Base-by-base conservation (phyloP, 352 stramenopile species). In the Phytopythium sindhum region DNA sequence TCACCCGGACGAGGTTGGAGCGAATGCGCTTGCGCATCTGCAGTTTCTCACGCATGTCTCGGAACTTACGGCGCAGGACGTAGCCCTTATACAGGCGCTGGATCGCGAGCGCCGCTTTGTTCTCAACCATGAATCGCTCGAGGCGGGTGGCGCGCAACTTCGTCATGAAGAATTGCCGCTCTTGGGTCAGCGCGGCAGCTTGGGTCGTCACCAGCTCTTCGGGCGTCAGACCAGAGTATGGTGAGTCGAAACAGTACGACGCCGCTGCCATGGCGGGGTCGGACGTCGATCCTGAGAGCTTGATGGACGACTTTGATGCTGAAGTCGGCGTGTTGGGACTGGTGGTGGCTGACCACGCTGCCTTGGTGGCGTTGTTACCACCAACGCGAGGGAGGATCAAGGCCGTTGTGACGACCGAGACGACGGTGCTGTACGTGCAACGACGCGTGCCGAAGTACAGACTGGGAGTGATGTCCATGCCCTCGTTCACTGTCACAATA, bases 401-500 rank as follows among this genome's bases (percentile, higher is more conserved):
- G 31, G 74, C 70, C 0, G 83, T 91, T 3, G 83, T 91, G 44
- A 90, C 77, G 29, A 90, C 76, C 12, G 77, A 88, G 21, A 90
- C 68, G 64, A 91, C 78, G 28, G 86, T 82, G 70, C 79, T 90
- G 69, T 90, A 90, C 3, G 83, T 91, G 53, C 75, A 88, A 31
- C 83, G 75, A 15, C 83, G 70, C 10, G 83, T 90, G 35, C 83
- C 78, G 57, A 91, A 91, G 74, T 91, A 91, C 31, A 91, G 67
- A 61, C 72, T 80, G 28, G 83, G 79, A 17, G 79, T 78, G 50
- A 82, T 57, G 23, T 66, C 75, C 50, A 89, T 66, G 28, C 73
- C 72, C 60, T 88, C 65, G 53, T 86, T 81, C 21, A 89, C 78
- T 4, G 67, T 78, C 64, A 92, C 81, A 58, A 92, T 77, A 21